These are phyloP conservation scores for Eutypella sp. DNA, from an alignment of 2,329 filamentous ascomycete species.

Conservation along the genomic window DNA sequence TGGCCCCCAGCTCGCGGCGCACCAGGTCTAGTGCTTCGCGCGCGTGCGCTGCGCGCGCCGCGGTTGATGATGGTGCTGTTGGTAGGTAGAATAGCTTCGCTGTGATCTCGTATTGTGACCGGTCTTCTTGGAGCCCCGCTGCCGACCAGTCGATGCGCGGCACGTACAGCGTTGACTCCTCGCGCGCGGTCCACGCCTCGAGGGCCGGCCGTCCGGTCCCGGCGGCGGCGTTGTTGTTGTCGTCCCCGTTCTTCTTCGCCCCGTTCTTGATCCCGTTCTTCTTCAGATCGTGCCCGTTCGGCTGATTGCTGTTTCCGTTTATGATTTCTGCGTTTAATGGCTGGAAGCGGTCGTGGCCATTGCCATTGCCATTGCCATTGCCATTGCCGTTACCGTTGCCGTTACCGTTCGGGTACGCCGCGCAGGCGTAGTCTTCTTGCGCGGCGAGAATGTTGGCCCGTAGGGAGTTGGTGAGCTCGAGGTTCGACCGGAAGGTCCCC, in stretches of 20 bases:
- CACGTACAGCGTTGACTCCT: slow-evolving; percentile 62
- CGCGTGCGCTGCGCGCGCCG: slow-evolving; percentile 64
- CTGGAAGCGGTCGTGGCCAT: too few species aligned
- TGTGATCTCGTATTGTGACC: slow-evolving; percentile 85
- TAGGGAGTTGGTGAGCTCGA: slow-evolving; percentile 85
- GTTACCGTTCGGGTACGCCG: slow-evolving; percentile 18
- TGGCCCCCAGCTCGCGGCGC: slow-evolving; percentile 60
- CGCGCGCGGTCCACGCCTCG: slow-evolving; percentile 64
- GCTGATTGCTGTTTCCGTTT: too few species aligned
- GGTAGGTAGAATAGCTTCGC: slow-evolving; percentile 93
- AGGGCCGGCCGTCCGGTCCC: slow-evolving; percentile 24
- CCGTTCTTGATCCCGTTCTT: slow-evolving; percentile 9
- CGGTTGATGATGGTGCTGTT: slow-evolving; percentile 59
- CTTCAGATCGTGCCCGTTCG: too few species aligned
- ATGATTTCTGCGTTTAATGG: too few species aligned
- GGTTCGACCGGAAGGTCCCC: slow-evolving; percentile 77
- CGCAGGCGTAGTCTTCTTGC: slow-evolving; percentile 54
- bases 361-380: slow-evolving; percentile 29
- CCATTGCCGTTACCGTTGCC: slow-evolving; percentile 15
- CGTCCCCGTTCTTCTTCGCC: slow-evolving; percentile 22
- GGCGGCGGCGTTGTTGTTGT: slow-evolving; percentile 22
- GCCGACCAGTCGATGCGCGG: slow-evolving; percentile 70
- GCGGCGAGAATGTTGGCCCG: slow-evolving; percentile 76
- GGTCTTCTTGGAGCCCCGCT: slow-evolving; percentile 72
- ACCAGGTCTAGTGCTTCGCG: slow-evolving; percentile 76